Evolutionary conservation across 1,284 basidiomycete genomes (phyloP).

Genomic region (Apiotrichum brassicae): DNA sequence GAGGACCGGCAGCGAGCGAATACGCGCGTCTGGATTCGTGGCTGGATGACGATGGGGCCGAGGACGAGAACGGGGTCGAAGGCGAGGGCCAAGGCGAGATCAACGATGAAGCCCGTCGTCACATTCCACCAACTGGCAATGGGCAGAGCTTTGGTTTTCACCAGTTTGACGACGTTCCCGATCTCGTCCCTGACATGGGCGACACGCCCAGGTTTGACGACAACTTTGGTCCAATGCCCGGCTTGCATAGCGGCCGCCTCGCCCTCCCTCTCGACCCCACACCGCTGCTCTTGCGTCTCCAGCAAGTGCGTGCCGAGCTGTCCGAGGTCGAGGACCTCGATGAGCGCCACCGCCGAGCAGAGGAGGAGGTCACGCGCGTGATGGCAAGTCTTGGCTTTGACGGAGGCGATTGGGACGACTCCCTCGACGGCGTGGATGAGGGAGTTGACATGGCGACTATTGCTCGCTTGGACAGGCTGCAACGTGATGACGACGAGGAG

Average conservation of each 20-base stretch:
- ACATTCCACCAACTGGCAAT: neutral
- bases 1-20: conserved; percentile 22
- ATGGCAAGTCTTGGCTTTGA: conserved; percentile 29
- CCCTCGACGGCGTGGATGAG: conserved; percentile 6
- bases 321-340: conserved; percentile 33
- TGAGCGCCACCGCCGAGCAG: conserved; percentile 34
- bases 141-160: neutral
- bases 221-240: conserved; percentile 23
- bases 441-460: neutral
- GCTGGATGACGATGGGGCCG: conserved; percentile 28
- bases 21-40: conserved; percentile 39
- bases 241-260: neutral
- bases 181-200: too few relatives aligned
- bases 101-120: neutral
- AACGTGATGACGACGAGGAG: neutral
- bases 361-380: conserved; percentile 34
- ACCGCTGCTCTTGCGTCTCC: conserved; percentile 36
- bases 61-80: neutral
- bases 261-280: conserved; percentile 34
- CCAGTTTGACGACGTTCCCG: neutral
- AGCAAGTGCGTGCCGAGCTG: conserved; percentile 37
- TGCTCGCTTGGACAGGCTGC: neutral
- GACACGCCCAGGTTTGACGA: conserved; percentile 34
- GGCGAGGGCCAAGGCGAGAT: too few relatives aligned
- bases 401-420: conserved; percentile 18